Base-by-base conservation (phyloP, 805 yeast species). In the Danielozyma ontarioensis region DNA sequence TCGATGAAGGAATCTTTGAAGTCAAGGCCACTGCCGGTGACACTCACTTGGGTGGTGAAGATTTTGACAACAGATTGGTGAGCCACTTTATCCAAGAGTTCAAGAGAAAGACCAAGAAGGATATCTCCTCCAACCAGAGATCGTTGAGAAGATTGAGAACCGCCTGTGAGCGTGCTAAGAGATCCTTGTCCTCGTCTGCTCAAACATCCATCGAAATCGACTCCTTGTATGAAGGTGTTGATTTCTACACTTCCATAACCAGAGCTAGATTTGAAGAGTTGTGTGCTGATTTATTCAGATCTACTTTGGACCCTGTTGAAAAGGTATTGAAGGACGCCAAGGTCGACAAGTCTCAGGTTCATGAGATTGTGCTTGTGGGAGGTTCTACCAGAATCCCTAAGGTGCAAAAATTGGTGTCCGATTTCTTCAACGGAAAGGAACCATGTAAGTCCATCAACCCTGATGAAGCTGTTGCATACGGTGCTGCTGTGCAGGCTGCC, bases 21-120 rank as follows among this genome's bases (percentile, higher is more conserved):
- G 96, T 86, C 36, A 76, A 83, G 67, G 89, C 95, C 35, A 86
- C 83, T 54, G 93, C 94, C 63, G 93, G 80, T 44, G 94, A 83
- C 53, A 87, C 96, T 43, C 96, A 87, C 64, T 78, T 87, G 68
- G 96, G 96, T 76, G 96, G 96, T 78, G 95, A 87, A 72, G 96
- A 87, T 70, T 87, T 87, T 52, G 96, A 87, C 69, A 78, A 75
- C 72, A 79, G 87, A 65, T 82, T 87, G 57, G 89, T 87, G 45
- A 80, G 80, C 66, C 93, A 86, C 68, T 84, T 89, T 60, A 75
- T 78, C 57, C 83, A 83, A 68, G 97, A 89, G 63, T 88, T 88
- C 74, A 87, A 89, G 78, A 85, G 93, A 80, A 90, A 90, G 74
- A 80, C 88, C 62, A 76, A 76, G 54, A 81, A 86, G 54, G 97